Evolutionary conservation across 73 alveolate genomes (phyloP), one percentile per base, ranked within the genome.

Genomic region (Uronychia setigera): DNA sequence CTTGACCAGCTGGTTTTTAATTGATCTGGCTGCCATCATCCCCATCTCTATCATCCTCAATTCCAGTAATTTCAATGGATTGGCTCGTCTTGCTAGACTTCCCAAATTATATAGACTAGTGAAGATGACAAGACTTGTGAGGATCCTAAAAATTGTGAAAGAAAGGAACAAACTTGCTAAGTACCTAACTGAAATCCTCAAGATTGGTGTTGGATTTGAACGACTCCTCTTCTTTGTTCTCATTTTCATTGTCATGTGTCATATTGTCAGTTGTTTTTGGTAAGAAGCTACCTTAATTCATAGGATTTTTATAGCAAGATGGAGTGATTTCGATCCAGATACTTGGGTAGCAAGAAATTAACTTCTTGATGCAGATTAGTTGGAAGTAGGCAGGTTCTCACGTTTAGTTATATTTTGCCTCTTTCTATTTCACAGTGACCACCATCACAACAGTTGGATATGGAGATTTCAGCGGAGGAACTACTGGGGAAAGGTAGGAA

Each of bases 381-480:
- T 82, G 30, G 90, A 84, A 14, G 31, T 46, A 59, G 29, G 92
- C 33, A 46, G 60, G 35, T 0, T 25, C 58, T 58, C 46, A 33
- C 79, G 60, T 87, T 29, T 83, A 87, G 58, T 86, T 91, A 31
- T 96, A 96, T 90, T 85, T 95, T 13, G 74, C 94, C 26, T 86
- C 98, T 13, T 90, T 96, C 81, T 96, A 96, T 84, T 96, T 93
- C 80, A 88, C 96, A 26, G 92, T 96, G 30, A 96, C 98, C 31
- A 93, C 98, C 14, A 88, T 95, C 32, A 95, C 98, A 27, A 96
- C 99, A 33, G 98, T 95, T 32, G 99, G 99, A 26, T 96, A 93
- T 87, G 99, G 99, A 67, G 99, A 96, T 89, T 90, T 96, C 59
- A 82, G 80, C 0, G 90, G 93, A 31, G 35, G 74, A 58, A 85